Evolutionary conservation across 805 yeast genomes (phyloP).

Genomic region (Pichia manshurica): DNA sequence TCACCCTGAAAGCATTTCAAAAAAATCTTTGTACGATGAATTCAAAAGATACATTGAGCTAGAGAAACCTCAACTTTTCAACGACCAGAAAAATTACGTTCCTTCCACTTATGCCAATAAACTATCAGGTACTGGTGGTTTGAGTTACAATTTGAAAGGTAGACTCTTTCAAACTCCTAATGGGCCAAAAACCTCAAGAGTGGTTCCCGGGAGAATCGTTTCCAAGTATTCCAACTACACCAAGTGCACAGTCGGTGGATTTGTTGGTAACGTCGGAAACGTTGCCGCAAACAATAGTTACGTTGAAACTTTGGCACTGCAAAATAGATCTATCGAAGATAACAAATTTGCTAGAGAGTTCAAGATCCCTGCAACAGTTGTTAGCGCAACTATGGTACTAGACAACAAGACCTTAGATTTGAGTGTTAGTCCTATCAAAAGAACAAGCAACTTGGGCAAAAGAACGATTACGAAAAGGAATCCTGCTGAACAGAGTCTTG

Average conservation of each 20-base stretch:
- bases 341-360: conserved; percentile 28
- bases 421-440: conserved; percentile 17
- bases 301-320: conserved; percentile 21
- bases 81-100: conserved; percentile 10
- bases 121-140: conserved; percentile 65
- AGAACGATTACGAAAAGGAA: background rate
- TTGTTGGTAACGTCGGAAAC: conserved; percentile 15
- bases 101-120: conserved; percentile 20
- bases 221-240: conserved; percentile 35
- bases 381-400: conserved; percentile 23
- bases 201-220: conserved; percentile 66
- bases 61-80: conserved; percentile 15
- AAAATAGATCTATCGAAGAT: conserved; percentile 23
- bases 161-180: conserved; percentile 64
- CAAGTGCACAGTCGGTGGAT: conserved; percentile 55
- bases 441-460: background rate
- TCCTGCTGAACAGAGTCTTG: background rate
- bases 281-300: conserved; percentile 19
- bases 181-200: conserved; percentile 48
- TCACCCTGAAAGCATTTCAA: conserved; percentile 38
- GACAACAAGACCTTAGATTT: conserved; percentile 21
- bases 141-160: conserved; percentile 64
- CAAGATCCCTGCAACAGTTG: conserved; percentile 25
- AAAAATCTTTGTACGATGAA: conserved; percentile 18
- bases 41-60: conserved; percentile 37